Base-by-base conservation (phyloP, 2,329 filamentous ascomycete species). In the Dothiorella sarmentorum region DNA sequence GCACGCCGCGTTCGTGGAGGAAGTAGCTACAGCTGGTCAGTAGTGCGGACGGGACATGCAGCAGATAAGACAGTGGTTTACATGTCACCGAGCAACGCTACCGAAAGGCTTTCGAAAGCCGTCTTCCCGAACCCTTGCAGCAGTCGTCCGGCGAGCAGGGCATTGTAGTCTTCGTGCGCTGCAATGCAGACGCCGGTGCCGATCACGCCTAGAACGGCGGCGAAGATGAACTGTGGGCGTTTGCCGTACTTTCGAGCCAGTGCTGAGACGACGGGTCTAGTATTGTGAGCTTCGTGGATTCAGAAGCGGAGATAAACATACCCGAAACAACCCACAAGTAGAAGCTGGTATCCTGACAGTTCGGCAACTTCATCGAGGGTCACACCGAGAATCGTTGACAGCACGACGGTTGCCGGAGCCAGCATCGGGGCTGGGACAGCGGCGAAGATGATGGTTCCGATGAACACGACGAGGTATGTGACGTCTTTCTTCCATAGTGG, bases 171-270 rank as follows among this genome's bases (percentile, higher is more conserved):
- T 9, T 64, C 61, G 38, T 68, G 66, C 9, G 67, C 68, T 6
- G 66, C 62, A 26, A 72, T 65, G 63, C 70, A 72, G 15, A 67
- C 64, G 13, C 63, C 64, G 3, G 65, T 67, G n/a, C 69, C 69
- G 24, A 72, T 66, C 10, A 71, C 66, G 29, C 68, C 70, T 10
- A 65, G 61, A 26, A 70, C 15, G 47, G 66, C 67, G 2, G 67
- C 66, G 56, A 71, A 63, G n/a, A 73, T 65, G 60, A 72, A 70
- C 35, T 73, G 64, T 0, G 71, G 71, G 1, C 71, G 65, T 38
- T 70, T 69, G 10, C 71, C 71, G 61, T 68, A 73, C 42, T 71
- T 73, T 33, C 69, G 68, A 29, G 71, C 64, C 56, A 72, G 62
- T 1, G 71, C 67, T 7, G 69, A 72, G 7, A 72, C 69, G 6